Evolutionary conservation across 1,139 yeast genomes (phyloP).

Genomic region (Pichia sp.): DNA sequence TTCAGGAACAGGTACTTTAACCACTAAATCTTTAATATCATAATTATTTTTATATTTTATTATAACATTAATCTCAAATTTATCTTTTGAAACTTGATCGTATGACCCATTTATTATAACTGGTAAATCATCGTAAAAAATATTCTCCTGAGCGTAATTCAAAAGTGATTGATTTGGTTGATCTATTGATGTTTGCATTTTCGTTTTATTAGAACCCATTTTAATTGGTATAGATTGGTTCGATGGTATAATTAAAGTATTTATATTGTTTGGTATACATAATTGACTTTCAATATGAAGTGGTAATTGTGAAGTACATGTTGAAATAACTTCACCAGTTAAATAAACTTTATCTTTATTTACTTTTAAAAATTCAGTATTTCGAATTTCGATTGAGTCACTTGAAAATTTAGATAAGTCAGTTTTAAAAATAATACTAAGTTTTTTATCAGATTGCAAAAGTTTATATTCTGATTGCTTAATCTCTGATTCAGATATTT

Average conservation of each 20-base stretch:
- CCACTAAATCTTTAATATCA: slow-evolving; percentile 1
- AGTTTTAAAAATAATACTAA: background rate
- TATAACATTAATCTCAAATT: slow-evolving; percentile 1
- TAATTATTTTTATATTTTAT: background rate
- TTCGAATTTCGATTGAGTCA: background rate
- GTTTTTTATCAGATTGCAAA: too few species aligned
- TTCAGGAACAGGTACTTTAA: slow-evolving; percentile 8
- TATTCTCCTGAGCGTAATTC: slow-evolving; percentile 67
- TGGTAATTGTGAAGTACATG: too few species aligned
- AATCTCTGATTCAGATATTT: too few species aligned
- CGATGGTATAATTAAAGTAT: too few species aligned
- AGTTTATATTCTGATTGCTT: too few species aligned
- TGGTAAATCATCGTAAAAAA: slow-evolving; percentile 56
- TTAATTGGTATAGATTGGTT: too few species aligned
- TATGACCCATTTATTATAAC: slow-evolving; percentile 40
- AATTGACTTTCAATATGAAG: too few species aligned
- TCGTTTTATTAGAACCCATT: too few species aligned
- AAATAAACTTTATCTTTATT: background rate
- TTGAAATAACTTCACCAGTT: slow-evolving; percentile 3
- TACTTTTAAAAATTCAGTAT: background rate
- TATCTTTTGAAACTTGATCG: slow-evolving; percentile 2
- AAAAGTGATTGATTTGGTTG: slow-evolving; percentile 39
- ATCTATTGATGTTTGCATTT: too few species aligned
- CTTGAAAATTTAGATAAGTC: background rate
- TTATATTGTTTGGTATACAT: too few species aligned